Evolutionary conservation across 2,329 filamentous ascomycete genomes (phyloP), one percentile per base, ranked within the genome.

Genomic region (Pyrenophora teres): DNA sequence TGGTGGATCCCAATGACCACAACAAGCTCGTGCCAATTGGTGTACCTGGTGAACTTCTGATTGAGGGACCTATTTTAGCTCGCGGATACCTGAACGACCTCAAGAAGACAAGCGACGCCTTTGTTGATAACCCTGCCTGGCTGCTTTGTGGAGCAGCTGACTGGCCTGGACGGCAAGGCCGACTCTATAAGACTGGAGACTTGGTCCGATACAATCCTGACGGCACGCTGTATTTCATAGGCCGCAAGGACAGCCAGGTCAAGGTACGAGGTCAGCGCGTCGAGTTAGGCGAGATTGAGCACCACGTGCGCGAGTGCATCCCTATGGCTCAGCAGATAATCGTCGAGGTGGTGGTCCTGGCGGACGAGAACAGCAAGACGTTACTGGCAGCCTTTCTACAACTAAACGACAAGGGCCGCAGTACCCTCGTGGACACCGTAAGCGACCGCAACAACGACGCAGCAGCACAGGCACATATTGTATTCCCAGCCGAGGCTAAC

Each of bases 41-140:
- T 3, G 61, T 21, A 30, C 46, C 52, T n/a, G 63, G 62, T 6
- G 83, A 86, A 60, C 72, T 86, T 1, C 74, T 84, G 2, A 78
- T 86, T 15, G 81, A 85, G 54, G 81, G 82, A 21, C 19, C 19
- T 21, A 21, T 21, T 21, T 21, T 21, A 21, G 19, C 19, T 21
- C 19, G 19, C 19, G 59, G 57, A 7, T 67, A 67, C 27, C 43
- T 67, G 6, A 54, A 59, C 16, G 37, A 65, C 7, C 2, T 6
- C 13, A 12, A 16, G 5, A 48, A 48, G 40, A 48, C 42, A 21
- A 21, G 19, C 3, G 19, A 3, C 19, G 19, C 5, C 3, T 21
- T 21, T 21, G 5, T 21, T 21, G 19, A 7, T 6, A 45, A 54
- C 6, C 50, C 52, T 9, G 15, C 19, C 13, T 32, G 43, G 23